Base-by-base conservation (phyloP, 768 basidiomycete species). In the Boletus huronensis region DNA sequence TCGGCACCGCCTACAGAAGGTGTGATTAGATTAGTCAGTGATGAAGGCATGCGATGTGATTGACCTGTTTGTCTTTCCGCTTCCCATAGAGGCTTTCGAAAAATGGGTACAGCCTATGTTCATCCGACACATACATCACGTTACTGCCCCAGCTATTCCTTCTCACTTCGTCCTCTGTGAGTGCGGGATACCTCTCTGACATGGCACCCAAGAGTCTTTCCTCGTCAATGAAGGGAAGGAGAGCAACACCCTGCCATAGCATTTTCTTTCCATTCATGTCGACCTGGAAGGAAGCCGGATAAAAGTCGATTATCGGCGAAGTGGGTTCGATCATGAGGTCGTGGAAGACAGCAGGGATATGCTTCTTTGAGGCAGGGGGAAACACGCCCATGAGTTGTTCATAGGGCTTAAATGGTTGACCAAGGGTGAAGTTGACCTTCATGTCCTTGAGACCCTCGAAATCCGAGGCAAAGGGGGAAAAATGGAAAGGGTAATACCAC, bases 231-330 rank as follows among this genome's bases (percentile, higher is more conserved):
- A 98, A 99, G 0, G 97, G 95, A 21, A 99, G 77, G 9, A 99
- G 76, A 0, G 97, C 95, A 52, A 99, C 93, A 50, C 97, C 97
- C 71, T 99, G 96, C 97, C 97, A 99, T 7, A 90, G 80, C 95
- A 98, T 98, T 74, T 90, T 91, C 76, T 98, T 98, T 54, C 97
- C 97, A 66, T 99, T 99, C 97, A 99, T 99, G 71, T 99, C 97
- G 65, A 98, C 87, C 62, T 95, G 84, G 70, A 99, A 99, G 16
- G 87, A 83, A 0, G 78, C 58, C 0, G 96, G 96, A 72, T 98
- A 98, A 75, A 98, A 98, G 65, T 98, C 95, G 55, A 93, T 83
- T 70, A 98, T 98, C 8, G 93, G 92, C 0, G 95, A 98, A 31
- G 87, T 82, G 45, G 86, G 81, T 3, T 90, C 83, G 4, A 77